Conservation (phyloP, 768 basidiomycete genomes). For the Multifurca ochricompacta region DNA sequence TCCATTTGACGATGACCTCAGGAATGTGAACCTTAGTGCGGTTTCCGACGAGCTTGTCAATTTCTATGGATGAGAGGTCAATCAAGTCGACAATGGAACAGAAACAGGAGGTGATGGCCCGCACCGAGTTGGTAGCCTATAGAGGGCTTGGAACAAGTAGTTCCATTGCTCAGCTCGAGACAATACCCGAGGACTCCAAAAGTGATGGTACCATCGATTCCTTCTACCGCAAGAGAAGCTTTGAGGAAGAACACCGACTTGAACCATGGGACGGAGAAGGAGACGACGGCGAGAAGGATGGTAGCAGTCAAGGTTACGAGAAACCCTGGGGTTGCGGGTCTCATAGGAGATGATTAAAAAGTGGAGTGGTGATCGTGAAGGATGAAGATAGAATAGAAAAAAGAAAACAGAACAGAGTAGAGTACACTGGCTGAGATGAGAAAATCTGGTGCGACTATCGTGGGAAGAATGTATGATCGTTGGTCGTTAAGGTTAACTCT, state of each 20-base stretch:
- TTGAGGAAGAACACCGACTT: conserved; percentile 87
- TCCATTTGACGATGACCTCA: conserved; percentile 81
- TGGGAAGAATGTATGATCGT: no score
- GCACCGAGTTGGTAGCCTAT: conserved; percentile 86
- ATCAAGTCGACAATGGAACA: neutral
- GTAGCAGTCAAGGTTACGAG: conserved; percentile 75
- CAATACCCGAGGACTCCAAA: conserved; percentile 94
- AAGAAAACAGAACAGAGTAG: no score
- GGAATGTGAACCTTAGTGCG: conserved; percentile 63
- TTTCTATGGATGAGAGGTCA: conserved; percentile 43
- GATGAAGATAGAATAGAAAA: no score
- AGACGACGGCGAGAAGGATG: conserved; percentile 71
- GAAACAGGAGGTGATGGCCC: conserved; percentile 21
- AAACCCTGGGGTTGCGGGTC: conserved; percentile 88
- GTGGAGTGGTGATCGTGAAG: no score
- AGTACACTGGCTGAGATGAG: no score
- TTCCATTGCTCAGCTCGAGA: conserved; percentile 42
- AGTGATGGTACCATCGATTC: conserved; percentile 53
- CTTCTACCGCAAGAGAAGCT: conserved; percentile 46
- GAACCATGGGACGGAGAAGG: conserved; percentile 85
- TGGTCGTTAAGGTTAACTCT: no score
- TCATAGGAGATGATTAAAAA: no score
- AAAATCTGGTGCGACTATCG: no score
- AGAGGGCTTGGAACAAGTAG: conserved; percentile 68
- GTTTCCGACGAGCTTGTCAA: conserved; percentile 74